These are phyloP conservation scores for Monilinia laxa DNA, from an alignment of 2,329 filamentous ascomycete species.

Conservation along the genomic window DNA sequence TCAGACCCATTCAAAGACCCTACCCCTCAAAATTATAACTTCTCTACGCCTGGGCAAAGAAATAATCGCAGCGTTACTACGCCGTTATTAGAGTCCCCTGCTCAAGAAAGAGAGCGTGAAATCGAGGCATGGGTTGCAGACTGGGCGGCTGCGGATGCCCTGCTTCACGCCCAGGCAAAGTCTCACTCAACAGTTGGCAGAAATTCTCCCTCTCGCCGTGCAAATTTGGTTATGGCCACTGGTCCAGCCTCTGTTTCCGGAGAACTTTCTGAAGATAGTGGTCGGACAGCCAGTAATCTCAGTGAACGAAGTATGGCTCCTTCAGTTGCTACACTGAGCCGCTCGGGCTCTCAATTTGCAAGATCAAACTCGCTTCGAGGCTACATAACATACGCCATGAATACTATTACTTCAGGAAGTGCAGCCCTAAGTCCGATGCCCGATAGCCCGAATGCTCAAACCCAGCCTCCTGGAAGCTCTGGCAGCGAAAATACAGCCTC, in stretches of 20 bases:
- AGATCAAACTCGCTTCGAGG: constrained; percentile 38
- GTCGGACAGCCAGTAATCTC: constrained; percentile 40
- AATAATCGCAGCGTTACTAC: constrained; percentile 26
- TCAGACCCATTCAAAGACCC: constrained; percentile 39
- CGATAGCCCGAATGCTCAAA: constrained; percentile 25
- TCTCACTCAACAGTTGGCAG: constrained; percentile 37
- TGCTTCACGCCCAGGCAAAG: constrained; percentile 37
- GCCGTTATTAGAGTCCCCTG: constrained; percentile 33
- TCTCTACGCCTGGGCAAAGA: constrained; percentile 19
- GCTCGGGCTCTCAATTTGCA: constrained; percentile 36
- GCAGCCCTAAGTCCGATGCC: constrained; percentile 29
- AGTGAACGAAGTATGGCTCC: constrained; percentile 38
- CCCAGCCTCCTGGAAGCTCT: constrained; percentile 31
- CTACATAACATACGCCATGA: constrained; percentile 35
- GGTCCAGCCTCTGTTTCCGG: constrained; percentile 33
- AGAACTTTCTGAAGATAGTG: constrained; percentile 34
- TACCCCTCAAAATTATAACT: constrained; percentile 20
- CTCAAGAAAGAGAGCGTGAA: constrained; percentile 38
- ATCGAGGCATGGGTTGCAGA: constrained; percentile 42
- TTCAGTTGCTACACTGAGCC: constrained; percentile 32
- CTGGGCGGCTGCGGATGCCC: constrained; percentile 41
- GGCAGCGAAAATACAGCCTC: constrained; percentile 29
- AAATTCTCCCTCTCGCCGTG: constrained; percentile 38
- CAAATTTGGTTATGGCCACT: constrained; percentile 35
- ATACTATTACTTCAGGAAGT: constrained; percentile 33